Conservation (phyloP, 352 stramenopile species). For the Ophiocytium majus region DNA sequence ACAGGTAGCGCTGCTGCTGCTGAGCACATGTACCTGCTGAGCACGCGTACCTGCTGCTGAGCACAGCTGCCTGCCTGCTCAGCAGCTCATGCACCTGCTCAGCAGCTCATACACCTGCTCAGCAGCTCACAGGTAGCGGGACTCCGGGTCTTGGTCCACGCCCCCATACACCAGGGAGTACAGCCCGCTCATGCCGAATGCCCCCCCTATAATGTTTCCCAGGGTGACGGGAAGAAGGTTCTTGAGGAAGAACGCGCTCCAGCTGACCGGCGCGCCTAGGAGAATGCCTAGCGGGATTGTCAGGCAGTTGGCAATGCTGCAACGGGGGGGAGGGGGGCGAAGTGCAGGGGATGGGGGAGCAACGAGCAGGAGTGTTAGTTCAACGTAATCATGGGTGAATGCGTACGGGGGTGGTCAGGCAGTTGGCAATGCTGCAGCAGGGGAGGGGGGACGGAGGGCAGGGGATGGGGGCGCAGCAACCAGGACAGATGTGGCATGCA, state of each 20-base stretch:
- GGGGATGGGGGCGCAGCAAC: neutral
- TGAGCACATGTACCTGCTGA: no score
- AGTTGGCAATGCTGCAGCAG: neutral
- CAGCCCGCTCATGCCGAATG: slow-evolving; percentile 64
- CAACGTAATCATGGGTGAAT: neutral
- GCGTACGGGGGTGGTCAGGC: no score
- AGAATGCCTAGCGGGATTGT: slow-evolving; percentile 44
- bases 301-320: slow-evolving; percentile 54
- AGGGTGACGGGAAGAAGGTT: slow-evolving; percentile 76
- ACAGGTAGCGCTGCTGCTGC: no score
- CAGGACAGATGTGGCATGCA: neutral
- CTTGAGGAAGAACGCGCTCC: slow-evolving; percentile 62
- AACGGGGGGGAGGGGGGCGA: neutral
- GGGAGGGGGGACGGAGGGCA: neutral
- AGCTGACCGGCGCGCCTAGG: slow-evolving; percentile 26
- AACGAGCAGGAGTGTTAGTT: neutral
- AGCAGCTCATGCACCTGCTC: no score
- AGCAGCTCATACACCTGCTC: no score
- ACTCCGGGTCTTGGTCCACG: slow-evolving; percentile 31
- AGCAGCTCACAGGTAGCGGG: neutral
- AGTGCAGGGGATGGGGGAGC: neutral
- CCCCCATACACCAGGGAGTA: slow-evolving; percentile 47
- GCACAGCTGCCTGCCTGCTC: no score
- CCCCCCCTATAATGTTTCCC: slow-evolving; percentile 73
- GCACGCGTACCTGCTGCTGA: no score